These are phyloP conservation scores for Silene coronaria DNA, from an alignment of 179 eudicot genomes.

Conservation along the genomic window DNA sequence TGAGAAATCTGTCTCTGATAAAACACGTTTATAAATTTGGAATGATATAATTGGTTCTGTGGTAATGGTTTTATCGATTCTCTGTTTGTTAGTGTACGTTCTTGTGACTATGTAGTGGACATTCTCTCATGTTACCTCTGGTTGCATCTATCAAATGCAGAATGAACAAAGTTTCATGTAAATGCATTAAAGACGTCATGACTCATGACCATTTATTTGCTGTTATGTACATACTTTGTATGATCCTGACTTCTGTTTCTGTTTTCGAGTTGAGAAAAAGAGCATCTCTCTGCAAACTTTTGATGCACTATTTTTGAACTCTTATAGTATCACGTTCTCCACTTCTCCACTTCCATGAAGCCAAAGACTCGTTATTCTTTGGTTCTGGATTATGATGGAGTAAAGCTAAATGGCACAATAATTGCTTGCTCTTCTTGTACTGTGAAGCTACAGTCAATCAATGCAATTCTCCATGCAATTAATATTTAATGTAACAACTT, in stretches of 20 bases:
- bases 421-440: too few relatives aligned
- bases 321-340: background rate
- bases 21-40: background rate
- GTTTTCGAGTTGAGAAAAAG: background rate
- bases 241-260: background rate
- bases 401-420: too few relatives aligned
- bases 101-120: background rate
- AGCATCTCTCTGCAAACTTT: background rate
- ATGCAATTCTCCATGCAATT: too few relatives aligned
- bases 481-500: too few relatives aligned
- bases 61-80: background rate
- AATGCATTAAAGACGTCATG: background rate
- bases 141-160: background rate
- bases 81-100: background rate
- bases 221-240: background rate
- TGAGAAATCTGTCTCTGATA: constrained; percentile 1
- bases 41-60: background rate
- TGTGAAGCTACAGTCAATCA: too few relatives aligned
- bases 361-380: too few relatives aligned
- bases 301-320: constrained; percentile 1
- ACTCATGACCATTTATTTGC: background rate
- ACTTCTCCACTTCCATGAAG: too few relatives aligned
- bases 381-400: too few relatives aligned
- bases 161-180: background rate
- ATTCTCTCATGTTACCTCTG: too few relatives aligned